Evolutionary conservation across 352 stramenopile genomes (phyloP), one percentile per base, ranked within the genome.

Genomic region (Globisporangium echinulatum): DNA sequence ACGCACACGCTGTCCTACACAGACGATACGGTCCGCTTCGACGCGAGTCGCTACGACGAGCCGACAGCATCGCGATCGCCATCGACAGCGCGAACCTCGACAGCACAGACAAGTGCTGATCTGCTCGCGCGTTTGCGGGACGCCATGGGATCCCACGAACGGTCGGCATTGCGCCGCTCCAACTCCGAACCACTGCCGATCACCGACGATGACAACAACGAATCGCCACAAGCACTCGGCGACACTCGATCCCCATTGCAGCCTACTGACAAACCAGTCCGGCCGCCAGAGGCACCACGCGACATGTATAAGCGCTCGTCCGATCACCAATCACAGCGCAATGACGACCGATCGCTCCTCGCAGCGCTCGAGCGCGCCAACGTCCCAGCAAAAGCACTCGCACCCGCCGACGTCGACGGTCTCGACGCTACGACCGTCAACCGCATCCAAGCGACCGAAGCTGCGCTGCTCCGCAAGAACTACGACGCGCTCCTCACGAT

Each of bases 401-500:
- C 62, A 25, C 58, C 77, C 49, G 79, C 79, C 1, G 76, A 85
- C 33, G 59, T 89, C 0, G 66, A 82, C 36, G 83, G 83, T 0
- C 58, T 92, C 46, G 83, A 90, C 61, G 51, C 62, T 0, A 56
- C 61, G 11, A 90, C 75, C 15, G 79, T 71, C 1, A 48, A 63
- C 47, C 78, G 73, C 53, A 68, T 93, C 33, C 76, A 85, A 58
- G 70, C 72, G 15, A 77, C 70, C 3, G 82, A 92, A 63, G 78
- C 82, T 2, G 68, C 70, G 10, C 61, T 93, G 43, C 59, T 93
- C 0, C 79, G 84, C 3, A 86, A 82, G 33, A 91, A 93, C 65
- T 93, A 93, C 48, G 79, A 93, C 43, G 73, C 79, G 11, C 52
- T 93, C 15, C 78, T 93, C n/a, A 74, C 66, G 15, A 77, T 93